These are phyloP conservation scores for Cystofilobasidium bisporidii DNA, from an alignment of 768 basidiomycete species.

Conservation along the genomic window DNA sequence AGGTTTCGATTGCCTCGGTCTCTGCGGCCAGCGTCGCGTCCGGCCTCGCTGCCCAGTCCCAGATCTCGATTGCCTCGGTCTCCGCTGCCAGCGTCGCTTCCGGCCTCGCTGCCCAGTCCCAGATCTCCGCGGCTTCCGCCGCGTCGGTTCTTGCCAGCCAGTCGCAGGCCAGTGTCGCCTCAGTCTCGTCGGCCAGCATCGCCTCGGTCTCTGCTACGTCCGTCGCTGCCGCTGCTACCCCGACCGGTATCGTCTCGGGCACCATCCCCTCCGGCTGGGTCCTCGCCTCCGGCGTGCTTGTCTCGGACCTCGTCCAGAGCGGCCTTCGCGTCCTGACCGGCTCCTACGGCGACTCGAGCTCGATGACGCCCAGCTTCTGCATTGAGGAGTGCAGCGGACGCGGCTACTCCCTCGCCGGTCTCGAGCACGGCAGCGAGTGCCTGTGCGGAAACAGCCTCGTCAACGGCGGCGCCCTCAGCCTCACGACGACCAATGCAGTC, in stretches of 20 bases:
- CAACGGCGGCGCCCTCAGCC: conserved; percentile 41
- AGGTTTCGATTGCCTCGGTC: background rate
- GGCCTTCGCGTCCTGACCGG: background rate
- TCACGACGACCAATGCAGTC: conserved; percentile 29
- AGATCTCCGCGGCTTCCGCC: background rate
- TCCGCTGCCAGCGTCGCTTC: background rate
- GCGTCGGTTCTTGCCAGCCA: background rate
- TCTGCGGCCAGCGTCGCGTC: background rate
- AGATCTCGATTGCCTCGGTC: background rate
- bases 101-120: background rate
- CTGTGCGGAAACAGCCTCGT: conserved; percentile 49
- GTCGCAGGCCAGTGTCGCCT: background rate
- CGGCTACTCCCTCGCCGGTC: conserved; percentile 6
- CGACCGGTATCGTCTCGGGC: background rate
- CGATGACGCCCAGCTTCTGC: background rate
- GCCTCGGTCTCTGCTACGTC: too few species aligned
- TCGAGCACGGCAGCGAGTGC: conserved; percentile 10
- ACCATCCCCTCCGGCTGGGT: background rate
- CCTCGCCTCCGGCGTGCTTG: background rate
- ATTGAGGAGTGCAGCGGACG: background rate
- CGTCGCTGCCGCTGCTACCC: background rate
- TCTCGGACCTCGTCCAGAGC: background rate
- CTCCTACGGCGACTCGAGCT: background rate
- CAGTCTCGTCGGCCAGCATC: background rate
- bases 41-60: background rate